Base-by-base conservation (phyloP, 1,284 basidiomycete genomes). In the Rhizoctonia solani region DNA sequence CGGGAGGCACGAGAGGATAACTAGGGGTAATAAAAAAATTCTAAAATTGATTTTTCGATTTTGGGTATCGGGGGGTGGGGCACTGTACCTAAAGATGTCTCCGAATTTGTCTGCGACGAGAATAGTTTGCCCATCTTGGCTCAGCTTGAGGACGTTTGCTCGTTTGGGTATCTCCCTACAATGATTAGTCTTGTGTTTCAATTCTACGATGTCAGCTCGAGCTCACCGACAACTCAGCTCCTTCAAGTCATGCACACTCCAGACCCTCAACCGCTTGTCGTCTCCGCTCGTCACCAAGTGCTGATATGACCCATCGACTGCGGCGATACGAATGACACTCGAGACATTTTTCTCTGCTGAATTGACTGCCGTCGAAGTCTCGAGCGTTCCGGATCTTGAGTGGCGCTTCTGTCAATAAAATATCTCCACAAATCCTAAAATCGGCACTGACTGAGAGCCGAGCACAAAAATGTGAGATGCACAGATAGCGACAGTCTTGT, bases 71-170 rank as follows among this genome's bases (percentile, higher is more conserved):
- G 67, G 68, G 47, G 27, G 72, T 72, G 23, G 84, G 75, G 1
- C 85, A 88, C 72, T 86, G 34, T 66, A 87, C 89, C 85, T 85
- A 78, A 91, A 92, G 16, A 93, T 82, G 73, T 94, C 92, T 0
- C 92, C 92, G 71, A 93, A 93, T 75, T 93, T 93, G 77, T 94
- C 92, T n/a, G 87, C 83, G 14, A 86, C 85, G 14, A 90, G 78
- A 71, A 90, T 86, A 14, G 80, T 85, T 69, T 86, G 80, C 0
- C 80, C 80, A 58, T 86, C 81, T 14, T 74, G 77, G 0, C 85
- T 86, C 72, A 93, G 85, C 0, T 74, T 73, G 41, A 93, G 75
- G 1, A 79, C 80, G 0, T 90, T 92, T 0, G 90, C 84, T 70
- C 87, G 86, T 76, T 94, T 93, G 0, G 88, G 86, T 1, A 93